Evolutionary conservation across 2,329 filamentous ascomycete genomes (phyloP).

Genomic region (Microdochium bolleyi): DNA sequence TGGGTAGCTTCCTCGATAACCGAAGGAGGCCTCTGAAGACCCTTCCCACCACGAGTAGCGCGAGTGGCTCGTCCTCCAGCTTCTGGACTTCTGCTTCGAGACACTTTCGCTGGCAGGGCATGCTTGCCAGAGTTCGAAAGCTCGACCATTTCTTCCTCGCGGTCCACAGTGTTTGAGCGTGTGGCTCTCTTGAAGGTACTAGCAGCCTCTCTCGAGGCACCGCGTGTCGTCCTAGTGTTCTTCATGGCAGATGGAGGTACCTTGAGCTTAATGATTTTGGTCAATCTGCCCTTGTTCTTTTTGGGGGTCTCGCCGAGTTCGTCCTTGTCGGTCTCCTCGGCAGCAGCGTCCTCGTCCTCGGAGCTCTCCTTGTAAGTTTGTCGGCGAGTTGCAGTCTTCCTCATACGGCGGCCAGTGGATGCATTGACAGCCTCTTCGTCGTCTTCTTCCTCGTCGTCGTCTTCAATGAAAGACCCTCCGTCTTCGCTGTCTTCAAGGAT

Average conservation of each 20-base stretch:
- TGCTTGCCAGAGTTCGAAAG: conserved; percentile 55
- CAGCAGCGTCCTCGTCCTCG: conserved; percentile 21
- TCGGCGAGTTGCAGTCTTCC: conserved; percentile 29
- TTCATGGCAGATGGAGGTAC: conserved; percentile 12
- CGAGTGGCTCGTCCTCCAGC: conserved; percentile 30
- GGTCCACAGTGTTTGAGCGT: conserved; percentile 45
- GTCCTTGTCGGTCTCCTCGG: conserved; percentile 33
- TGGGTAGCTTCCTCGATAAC: conserved; percentile 44
- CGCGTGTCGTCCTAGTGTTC: conserved; percentile 11
- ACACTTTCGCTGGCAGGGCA: conserved; percentile 36
- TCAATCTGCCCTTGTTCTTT: conserved; percentile 15
- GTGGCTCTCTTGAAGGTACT: conserved; percentile 36
- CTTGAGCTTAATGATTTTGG: conserved; percentile 38
- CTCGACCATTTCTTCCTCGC: conserved; percentile 47
- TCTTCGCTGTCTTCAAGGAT: conserved; percentile 42
- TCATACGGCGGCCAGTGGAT: conserved; percentile 33
- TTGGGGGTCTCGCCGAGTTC: conserved; percentile 21
- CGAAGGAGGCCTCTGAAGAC: conserved; percentile 39
- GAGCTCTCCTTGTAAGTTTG: conserved; percentile 39
- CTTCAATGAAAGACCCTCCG: conserved; percentile 39
- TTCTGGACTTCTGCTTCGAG: conserved; percentile 50
- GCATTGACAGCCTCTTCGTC: conserved; percentile 15
- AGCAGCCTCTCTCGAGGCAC: conserved; percentile 6
- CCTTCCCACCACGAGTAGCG: conserved; percentile 40
- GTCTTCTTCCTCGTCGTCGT: conserved; percentile 27